phyloP scores from a whole-genome alignment of 2,329 filamentous ascomycete species.

The Septoria petroselini region DNA sequence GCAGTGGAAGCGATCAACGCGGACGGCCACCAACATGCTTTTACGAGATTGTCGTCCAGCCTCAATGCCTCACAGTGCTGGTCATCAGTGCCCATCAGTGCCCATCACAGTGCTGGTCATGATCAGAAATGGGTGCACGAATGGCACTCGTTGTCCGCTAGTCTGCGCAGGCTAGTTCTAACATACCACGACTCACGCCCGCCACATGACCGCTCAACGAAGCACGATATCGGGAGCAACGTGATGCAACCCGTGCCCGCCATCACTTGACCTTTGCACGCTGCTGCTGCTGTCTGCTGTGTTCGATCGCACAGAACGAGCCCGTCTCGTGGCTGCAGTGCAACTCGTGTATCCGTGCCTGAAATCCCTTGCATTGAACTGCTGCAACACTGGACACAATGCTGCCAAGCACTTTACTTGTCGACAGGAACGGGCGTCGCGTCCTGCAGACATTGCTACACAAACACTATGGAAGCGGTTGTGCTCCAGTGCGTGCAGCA shows the following conservation, averaged over 20 bases:
- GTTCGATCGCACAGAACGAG: conserved; percentile 16
- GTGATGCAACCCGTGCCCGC: conserved; percentile 10
- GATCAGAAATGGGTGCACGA: neutral
- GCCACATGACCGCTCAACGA: conserved; percentile 12
- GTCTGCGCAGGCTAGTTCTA: conserved; percentile 15
- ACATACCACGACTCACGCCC: conserved; percentile 11
- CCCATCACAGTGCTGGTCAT: too few relatives aligned
- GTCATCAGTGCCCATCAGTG: too few relatives aligned
- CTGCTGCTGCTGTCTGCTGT: too few relatives aligned
- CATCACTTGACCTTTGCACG: conserved; percentile 20
- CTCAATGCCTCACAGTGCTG: too few relatives aligned
- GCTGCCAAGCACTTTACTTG: conserved; percentile 29
- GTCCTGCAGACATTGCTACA: conserved; percentile 18
- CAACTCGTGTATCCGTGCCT: conserved; percentile 12
- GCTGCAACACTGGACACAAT: conserved; percentile 31
- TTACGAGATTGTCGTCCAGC: conserved; percentile 8
- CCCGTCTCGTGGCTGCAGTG: conserved; percentile 26
- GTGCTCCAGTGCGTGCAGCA: conserved; percentile 30
- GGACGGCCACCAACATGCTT: conserved; percentile 11
- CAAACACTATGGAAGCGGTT: conserved; percentile 15
- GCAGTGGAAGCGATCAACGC: conserved; percentile 22
- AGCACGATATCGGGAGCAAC: conserved; percentile 6
- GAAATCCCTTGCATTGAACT: conserved; percentile 26
- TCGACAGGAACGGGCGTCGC: conserved; percentile 26
- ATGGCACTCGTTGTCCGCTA: conserved; percentile 8